These are phyloP conservation scores for Pyrenula massariospora DNA, from an alignment of 495 filamentous ascomycete genomes.

Conservation along the genomic window DNA sequence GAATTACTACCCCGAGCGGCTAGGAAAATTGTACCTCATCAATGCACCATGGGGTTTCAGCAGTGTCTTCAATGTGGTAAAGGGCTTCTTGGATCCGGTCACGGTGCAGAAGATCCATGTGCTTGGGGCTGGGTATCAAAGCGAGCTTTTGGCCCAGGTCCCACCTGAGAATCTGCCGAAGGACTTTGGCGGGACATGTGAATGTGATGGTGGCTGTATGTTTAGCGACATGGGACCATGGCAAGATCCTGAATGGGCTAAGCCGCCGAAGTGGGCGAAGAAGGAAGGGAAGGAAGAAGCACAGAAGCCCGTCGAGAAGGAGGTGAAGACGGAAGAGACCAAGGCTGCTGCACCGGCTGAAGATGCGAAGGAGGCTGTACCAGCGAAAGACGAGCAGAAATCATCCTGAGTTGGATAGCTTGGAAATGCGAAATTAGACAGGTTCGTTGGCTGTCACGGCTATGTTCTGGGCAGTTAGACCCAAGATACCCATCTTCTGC, in stretches of 20 bases:
- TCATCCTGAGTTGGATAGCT: not conserved
- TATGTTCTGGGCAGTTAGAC: too few relatives aligned
- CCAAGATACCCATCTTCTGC: not conserved
- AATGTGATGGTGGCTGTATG: conserved; percentile 73
- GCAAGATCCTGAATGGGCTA: conserved; percentile 67
- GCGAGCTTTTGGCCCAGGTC: conserved; percentile 72
- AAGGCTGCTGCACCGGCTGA: conserved; percentile 16
- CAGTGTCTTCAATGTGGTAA: conserved; percentile 70
- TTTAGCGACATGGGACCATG: conserved; percentile 88
- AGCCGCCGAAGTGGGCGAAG: conserved; percentile 56
- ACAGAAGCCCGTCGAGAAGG: conserved; percentile 12
- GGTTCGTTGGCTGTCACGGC: not conserved
- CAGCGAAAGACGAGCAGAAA: not conserved
- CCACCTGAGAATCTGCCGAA: conserved; percentile 84
- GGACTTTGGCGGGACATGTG: conserved; percentile 73
- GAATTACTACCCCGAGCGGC: conserved; percentile 96
- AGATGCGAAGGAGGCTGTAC: not conserved
- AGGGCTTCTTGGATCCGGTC: conserved; percentile 88
- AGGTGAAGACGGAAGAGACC: conserved; percentile 16
- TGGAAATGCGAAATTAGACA: not conserved
- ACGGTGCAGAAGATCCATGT: conserved; percentile 95
- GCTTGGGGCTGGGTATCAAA: conserved; percentile 68
- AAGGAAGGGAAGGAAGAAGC: conserved; percentile 15
- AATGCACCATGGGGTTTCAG: conserved; percentile 95
- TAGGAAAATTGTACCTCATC: conserved; percentile 86